Evolutionary conservation across 2,329 filamentous ascomycete species (phyloP).

Genomic region (Dothiorella sarmentorum): DNA sequence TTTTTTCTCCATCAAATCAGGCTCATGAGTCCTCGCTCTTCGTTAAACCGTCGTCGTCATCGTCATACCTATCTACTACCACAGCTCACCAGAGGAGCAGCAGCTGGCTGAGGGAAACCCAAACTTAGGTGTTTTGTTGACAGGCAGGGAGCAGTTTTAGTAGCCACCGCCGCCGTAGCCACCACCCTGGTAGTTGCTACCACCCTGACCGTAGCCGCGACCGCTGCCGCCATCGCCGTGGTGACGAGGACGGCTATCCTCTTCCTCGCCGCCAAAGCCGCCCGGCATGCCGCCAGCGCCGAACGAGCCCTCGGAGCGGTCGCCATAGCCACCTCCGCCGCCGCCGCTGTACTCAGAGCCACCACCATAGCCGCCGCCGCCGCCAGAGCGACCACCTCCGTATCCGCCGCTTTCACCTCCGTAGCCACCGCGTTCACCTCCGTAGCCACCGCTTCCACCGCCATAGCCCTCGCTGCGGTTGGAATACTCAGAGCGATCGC

Average conservation of each 20-base stretch:
- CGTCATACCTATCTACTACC: too few species aligned
- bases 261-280: slow-evolving; percentile 15
- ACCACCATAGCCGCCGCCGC: slow-evolving; percentile 13
- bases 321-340: slow-evolving; percentile 22
- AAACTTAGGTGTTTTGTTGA: too few species aligned
- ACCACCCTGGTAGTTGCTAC: background rate
- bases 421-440: slow-evolving; percentile 17
- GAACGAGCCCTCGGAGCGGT: background rate
- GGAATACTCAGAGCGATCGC: background rate
- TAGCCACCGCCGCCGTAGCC: slow-evolving; percentile 4
- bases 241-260: slow-evolving; percentile 14
- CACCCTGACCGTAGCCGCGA: background rate
- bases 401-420: slow-evolving; percentile 22
- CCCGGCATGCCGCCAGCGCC: slow-evolving; percentile 14
- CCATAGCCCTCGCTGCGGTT: background rate
- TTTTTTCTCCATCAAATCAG: too few species aligned
- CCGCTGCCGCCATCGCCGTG: background rate
- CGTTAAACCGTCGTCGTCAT: too few species aligned
- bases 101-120: too few species aligned
- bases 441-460: background rate
- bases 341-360: slow-evolving; percentile 9
- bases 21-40: too few species aligned
- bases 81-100: too few species aligned
- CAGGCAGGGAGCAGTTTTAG: too few species aligned
- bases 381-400: background rate